A percentile compares a stretch with the other conserved stretches of the same genome.
phyloP scores from a whole-genome alignment of 2,329 filamentous ascomycete genomes.

The Elsinoe necatrix region DNA sequence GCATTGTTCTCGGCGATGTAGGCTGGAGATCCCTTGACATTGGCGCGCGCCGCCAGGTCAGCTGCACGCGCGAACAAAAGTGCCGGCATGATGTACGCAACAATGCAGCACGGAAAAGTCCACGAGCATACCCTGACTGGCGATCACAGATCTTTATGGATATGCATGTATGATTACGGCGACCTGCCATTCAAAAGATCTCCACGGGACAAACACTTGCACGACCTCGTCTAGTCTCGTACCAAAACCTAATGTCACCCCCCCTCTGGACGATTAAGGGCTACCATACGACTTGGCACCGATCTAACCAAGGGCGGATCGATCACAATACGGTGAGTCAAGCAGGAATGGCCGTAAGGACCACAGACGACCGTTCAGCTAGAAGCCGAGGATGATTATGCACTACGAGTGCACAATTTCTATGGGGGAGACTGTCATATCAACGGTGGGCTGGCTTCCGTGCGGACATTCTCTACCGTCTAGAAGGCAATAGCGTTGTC shows the following conservation, averaged over 20 bases:
- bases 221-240: not conserved
- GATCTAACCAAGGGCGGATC: not conserved
- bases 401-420: not conserved
- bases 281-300: not conserved
- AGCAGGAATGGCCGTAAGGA: not conserved
- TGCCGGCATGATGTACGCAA: slow-evolving; percentile 10
- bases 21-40: slow-evolving; percentile 1
- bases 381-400: too few species aligned
- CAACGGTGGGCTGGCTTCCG: not conserved
- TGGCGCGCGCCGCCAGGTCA: not conserved
- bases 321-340: not conserved
- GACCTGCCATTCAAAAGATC: slow-evolving; percentile 7
- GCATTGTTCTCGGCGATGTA: slow-evolving; percentile 16
- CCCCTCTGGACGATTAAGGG: not conserved
- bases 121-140: not conserved
- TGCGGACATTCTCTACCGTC: not conserved
- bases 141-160: slow-evolving; percentile 10
- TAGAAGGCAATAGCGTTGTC: slow-evolving; percentile 10
- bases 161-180: slow-evolving; percentile 2
- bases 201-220: not conserved
- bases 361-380: not conserved
- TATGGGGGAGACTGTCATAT: not conserved
- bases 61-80: slow-evolving; percentile 8
- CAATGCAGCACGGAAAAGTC: not conserved
- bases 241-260: not conserved